Evolutionary conservation across 306 rosid genomes (phyloP), one percentile per base, ranked within the genome.

Genomic region (Adenanthera pavonina): DNA sequence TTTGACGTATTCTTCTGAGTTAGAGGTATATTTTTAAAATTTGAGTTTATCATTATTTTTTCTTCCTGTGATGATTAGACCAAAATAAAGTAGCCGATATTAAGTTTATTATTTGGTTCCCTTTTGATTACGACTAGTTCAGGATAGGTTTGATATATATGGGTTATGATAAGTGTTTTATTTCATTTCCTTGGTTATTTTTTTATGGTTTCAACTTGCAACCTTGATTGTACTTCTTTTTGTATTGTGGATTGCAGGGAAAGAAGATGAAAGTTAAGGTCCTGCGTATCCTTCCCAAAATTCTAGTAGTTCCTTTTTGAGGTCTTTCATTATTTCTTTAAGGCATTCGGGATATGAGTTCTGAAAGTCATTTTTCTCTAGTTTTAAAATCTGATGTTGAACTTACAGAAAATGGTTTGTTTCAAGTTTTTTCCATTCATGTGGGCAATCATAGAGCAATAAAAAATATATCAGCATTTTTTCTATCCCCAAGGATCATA

Each of bases 191-290:
- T 33, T 33, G 35, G 14, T 17, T 67, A n/a, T 17, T 43, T 3
- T 69, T 20, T 69, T 25, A 20, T 44, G 40, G n/a, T 20, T 69
- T 33, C 17, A 69, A 44, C 38, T 69, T 69, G 56, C 8, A 69
- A 44, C 54, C 17, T 44, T 46, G 56, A 69, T 46, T 5, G 10
- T 69, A n/a, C 38, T 43, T 69, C 5, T 17, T 69, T 38, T 68
- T 40, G 5, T 8, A 3, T 8, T 43, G 73, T 68, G 19, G 52
- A 68, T 68, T 69, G 19, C 56, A 0, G 74, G 36, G 6, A 8
- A 17, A 49, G 76, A 76, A 60, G 83, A 90, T 88, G 93, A 84
- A 90, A 83, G 88, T 90, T 78, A 90, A 88, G 78, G 70, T 90
- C 52, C 65, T 84, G 79, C 91, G 91, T 88, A 90, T 88, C 94